These are phyloP conservation scores for Trichoderma gamsii DNA, from an alignment of 495 filamentous ascomycete species.

Conservation along the genomic window DNA sequence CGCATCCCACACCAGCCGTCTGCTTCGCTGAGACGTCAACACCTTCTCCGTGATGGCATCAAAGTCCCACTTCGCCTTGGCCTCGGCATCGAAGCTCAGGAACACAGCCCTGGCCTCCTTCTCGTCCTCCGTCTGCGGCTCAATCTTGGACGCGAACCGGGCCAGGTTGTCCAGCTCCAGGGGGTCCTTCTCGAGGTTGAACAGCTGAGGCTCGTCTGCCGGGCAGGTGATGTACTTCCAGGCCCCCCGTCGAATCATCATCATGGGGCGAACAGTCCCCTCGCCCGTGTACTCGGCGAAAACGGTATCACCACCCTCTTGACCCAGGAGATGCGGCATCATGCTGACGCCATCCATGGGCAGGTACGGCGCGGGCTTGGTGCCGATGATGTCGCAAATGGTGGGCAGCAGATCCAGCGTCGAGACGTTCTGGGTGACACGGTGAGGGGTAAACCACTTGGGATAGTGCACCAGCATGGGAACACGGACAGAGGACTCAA, in stretches of 20 bases:
- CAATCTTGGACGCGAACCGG: slow-evolving; percentile 28
- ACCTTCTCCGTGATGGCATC: slow-evolving; percentile 62
- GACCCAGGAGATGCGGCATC: slow-evolving; percentile 61
- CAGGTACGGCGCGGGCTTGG: slow-evolving; percentile 51
- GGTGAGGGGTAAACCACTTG: slow-evolving; percentile 56
- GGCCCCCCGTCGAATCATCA: slow-evolving; percentile 78
- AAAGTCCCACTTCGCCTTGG: slow-evolving; percentile 65
- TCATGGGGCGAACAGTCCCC: slow-evolving; percentile 75
- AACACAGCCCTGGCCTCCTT: slow-evolving; percentile 43
- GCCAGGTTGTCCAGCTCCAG: slow-evolving; percentile 68
- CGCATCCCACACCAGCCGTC: slow-evolving; percentile 67
- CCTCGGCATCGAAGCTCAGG: slow-evolving; percentile 59
- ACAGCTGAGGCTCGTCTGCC: slow-evolving; percentile 74
- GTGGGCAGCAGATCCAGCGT: slow-evolving; percentile 83
- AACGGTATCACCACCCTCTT: slow-evolving; percentile 61
- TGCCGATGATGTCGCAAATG: slow-evolving; percentile 70
- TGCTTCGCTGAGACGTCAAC: slow-evolving; percentile 61
- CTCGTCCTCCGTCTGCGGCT: slow-evolving; percentile 30
- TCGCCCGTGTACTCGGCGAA: slow-evolving; percentile 87
- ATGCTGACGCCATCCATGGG: slow-evolving; percentile 75
- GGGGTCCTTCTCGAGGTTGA: slow-evolving; percentile 65
- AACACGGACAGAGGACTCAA: slow-evolving; percentile 75
- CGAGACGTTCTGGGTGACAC: slow-evolving; percentile 69
- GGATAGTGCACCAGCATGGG: slow-evolving; percentile 74
- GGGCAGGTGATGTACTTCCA: slow-evolving; percentile 83